Evolutionary conservation across 495 filamentous ascomycete genomes (phyloP).

Genomic region (Massariosphaeria phaeospora): DNA sequence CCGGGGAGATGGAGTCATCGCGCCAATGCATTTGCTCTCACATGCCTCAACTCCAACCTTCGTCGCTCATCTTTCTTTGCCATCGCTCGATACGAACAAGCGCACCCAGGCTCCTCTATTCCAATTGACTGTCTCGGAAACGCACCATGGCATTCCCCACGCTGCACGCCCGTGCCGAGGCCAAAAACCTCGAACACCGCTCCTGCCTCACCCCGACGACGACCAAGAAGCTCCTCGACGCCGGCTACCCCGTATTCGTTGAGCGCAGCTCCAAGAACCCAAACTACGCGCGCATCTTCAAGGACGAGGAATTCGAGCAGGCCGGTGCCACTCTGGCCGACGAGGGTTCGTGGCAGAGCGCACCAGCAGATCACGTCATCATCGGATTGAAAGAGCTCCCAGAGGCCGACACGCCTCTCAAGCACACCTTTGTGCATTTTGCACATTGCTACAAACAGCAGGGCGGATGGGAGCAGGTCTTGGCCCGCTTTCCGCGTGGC

Average conservation of each 20-base stretch:
- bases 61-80: neutral
- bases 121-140: constrained; percentile 6
- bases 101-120: neutral
- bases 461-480: constrained; percentile 74
- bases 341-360: constrained; percentile 73
- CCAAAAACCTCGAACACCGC: constrained; percentile 40
- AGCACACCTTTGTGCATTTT: constrained; percentile 83
- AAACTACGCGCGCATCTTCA: constrained; percentile 66
- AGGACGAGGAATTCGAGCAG: constrained; percentile 59
- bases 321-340: constrained; percentile 70
- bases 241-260: constrained; percentile 74
- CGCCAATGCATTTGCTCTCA: neutral
- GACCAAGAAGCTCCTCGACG: constrained; percentile 70
- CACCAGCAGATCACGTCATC: constrained; percentile 78
- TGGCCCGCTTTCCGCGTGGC: constrained; percentile 75
- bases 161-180: constrained; percentile 42
- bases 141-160: constrained; percentile 33
- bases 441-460: constrained; percentile 82
- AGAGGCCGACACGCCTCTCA: constrained; percentile 79
- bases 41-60: neutral
- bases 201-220: constrained; percentile 59
- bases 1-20: constrained; percentile 5
- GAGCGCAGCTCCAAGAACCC: constrained; percentile 58
- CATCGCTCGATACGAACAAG: neutral
- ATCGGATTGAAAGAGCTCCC: constrained; percentile 87